Evolutionary conservation across 2,329 filamentous ascomycete species (phyloP).

Genomic region (Fusarium penzigii): DNA sequence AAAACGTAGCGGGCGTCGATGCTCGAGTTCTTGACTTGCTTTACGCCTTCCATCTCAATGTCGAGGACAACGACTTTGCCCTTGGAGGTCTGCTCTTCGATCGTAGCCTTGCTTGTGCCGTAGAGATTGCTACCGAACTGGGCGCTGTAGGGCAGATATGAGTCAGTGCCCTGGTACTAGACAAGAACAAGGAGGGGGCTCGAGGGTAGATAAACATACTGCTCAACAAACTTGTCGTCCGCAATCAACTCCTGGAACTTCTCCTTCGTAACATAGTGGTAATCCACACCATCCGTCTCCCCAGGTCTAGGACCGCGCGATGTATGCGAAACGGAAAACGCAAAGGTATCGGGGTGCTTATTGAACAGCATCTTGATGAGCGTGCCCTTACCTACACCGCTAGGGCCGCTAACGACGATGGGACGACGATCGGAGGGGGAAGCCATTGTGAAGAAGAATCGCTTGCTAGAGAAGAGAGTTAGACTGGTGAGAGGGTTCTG

Average conservation of each 20-base stretch:
- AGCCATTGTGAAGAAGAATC: constrained; percentile 25
- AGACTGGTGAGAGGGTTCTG: not conserved
- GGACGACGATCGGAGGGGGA: constrained; percentile 56
- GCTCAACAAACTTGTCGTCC: constrained; percentile 76
- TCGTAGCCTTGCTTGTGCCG: constrained; percentile 78
- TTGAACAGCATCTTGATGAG: constrained; percentile 72
- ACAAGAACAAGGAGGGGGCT: not conserved
- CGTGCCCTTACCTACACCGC: constrained; percentile 80
- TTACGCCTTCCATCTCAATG: constrained; percentile 97
- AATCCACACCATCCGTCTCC: constrained; percentile 76
- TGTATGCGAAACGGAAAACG: constrained; percentile 71
- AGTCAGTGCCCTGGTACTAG: constrained; percentile 6
- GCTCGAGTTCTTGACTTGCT: constrained; percentile 80
- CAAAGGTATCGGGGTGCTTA: constrained; percentile 50
- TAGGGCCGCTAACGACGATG: constrained; percentile 78
- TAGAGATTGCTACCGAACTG: constrained; percentile 85
- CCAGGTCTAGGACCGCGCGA: constrained; percentile 76
- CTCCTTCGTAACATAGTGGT: constrained; percentile 72
- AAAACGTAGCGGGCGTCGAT: constrained; percentile 83
- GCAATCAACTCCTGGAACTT: constrained; percentile 67
- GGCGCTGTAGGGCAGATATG: constrained; percentile 46
- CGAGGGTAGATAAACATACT: constrained; percentile 32
- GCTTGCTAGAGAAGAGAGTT: constrained; percentile 1
- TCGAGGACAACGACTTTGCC: constrained; percentile 80
- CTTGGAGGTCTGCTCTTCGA: constrained; percentile 71